Evolutionary conservation across 176 grass and related monocot genomes (phyloP), one percentile per base, ranked within the genome.

Genomic region (Leersia perrieri): DNA sequence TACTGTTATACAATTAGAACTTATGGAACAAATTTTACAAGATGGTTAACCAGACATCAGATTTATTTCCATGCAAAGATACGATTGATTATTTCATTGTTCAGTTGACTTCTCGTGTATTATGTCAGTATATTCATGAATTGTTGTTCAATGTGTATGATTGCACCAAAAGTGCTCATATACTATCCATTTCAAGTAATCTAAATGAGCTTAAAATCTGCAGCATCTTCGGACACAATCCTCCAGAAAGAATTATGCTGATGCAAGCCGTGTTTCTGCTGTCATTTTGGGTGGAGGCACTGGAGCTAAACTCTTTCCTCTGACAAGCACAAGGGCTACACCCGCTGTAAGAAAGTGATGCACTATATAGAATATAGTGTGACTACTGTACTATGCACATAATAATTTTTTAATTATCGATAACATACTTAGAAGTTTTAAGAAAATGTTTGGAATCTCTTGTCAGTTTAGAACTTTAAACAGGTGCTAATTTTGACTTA

Each of bases 271-370:
- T 36, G 88, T 92, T 30, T 81, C 93, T 55, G 87, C 93, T 63
- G 73, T 96, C 40, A 96, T 97, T 66, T 77, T 97, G 63, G 88
- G 93, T 10, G 90, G 93, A 28, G 93, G 90, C 66, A 67, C 83
- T 42, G 93, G 93, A 39, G 64, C 39, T 23, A 83, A 93, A 38
- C 90, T 97, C 35, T 90, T 97, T 69, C 90, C 93, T 82, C 83
- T 97, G 34, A 97, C 88, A 60, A 85, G 83, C 75, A 97, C 88
- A n/a, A 92, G 76, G 69, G 94, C 94, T 47, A 92, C 94, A 1
- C 94, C 90, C 47, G 94, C 94, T 75, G 94, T 93, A 89, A 51
- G 47, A 51, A 51, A 86, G 88, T 63, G 68, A 41, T 15, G 39
- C 31, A 33, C 32, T n/a, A 29, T 42, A 28, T 31, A 72, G 61